Evolutionary conservation across 2,329 filamentous ascomycete genomes (phyloP), one percentile per base, ranked within the genome.

Genomic region (Hypocreales sp.): DNA sequence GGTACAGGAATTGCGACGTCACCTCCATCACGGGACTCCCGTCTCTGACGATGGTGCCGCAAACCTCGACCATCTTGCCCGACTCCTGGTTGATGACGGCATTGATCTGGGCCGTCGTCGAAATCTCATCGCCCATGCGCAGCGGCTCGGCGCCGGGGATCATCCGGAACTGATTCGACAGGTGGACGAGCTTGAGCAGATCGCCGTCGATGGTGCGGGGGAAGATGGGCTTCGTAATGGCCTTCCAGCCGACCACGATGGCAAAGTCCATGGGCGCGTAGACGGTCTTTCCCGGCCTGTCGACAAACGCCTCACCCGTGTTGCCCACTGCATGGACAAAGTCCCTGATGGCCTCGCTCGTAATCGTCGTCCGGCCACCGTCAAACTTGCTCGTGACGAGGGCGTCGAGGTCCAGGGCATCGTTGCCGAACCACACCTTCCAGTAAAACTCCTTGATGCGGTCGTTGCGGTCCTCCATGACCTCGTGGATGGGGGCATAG

Each of bases 371-470:
- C 40, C 76, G 75, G 38, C 90, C 90, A 47, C 90, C 90, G 39
- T 90, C 82, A 47, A 98, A 98, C 40, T 74, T 76, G 47, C 81
- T 79, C 5, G 82, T 86, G 28, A 93, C 80, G 20, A 81, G 66
- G 11, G 79, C 77, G 43, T 94, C 78, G 30, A 94, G 80, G 30
- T 92, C 77, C 27, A 92, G 67, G 23, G 67, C 56, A 45, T 93
- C 86, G 33, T 86, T 69, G 22, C 84, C 90, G 43, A 98, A 98
- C 90, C 90, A 98, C 39, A 92, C 77, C 41, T 77, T 76, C 74
- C 92, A 98, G 67, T 98, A 98, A 53, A 98, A 98, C 55, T 93
- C 82, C 65, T 98, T 98, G 64, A 98, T 95, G 38, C 83, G 80
- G 49, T 98, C 87, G 50, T 98, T 98, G 47, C 90, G 83, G 30